Conservation (phyloP, 139 green algal species). For the Monoraphidium neglectum region DNA sequence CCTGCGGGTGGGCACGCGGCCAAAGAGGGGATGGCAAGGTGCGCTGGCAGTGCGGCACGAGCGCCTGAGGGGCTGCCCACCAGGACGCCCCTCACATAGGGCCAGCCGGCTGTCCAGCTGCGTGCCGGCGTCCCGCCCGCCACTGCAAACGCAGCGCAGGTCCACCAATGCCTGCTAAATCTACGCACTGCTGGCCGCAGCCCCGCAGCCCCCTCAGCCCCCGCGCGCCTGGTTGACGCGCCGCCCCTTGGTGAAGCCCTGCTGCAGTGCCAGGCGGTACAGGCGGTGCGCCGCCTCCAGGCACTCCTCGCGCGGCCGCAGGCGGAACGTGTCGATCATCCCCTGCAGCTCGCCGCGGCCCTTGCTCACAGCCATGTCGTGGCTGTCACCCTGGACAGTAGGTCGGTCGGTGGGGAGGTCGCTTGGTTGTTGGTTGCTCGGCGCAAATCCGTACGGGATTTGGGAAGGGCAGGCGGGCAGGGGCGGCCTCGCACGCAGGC, state of each 20-base stretch:
- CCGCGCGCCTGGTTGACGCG: conserved; percentile 72
- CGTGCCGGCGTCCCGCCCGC: too few relatives aligned
- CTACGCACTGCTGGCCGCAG: background rate
- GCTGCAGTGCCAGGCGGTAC: conserved; percentile 88
- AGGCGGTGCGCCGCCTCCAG: conserved; percentile 68
- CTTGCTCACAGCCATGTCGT: conserved; percentile 77
- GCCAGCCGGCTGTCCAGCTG: too few relatives aligned
- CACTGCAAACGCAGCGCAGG: too few relatives aligned
- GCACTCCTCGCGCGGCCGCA: conserved; percentile 78
- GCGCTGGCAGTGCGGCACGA: background rate
- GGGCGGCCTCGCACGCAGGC: too few relatives aligned
- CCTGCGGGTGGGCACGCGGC: conserved; percentile 37
- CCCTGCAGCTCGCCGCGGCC: conserved; percentile 75
- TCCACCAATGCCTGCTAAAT: background rate
- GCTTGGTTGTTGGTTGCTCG: background rate
- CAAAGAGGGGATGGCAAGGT: background rate
- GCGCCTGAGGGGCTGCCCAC: too few relatives aligned
- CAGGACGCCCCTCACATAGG: too few relatives aligned
- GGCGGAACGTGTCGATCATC: conserved; percentile 84
- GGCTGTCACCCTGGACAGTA: conserved; percentile 71
- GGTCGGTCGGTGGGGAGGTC: background rate
- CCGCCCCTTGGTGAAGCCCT: conserved; percentile 92
- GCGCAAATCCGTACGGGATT: too few relatives aligned
- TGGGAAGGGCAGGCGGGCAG: too few relatives aligned
- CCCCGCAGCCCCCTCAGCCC: too few relatives aligned